These are phyloP conservation scores for Aeminium ludgeri DNA, from an alignment of 495 filamentous ascomycete genomes.

Conservation along the genomic window DNA sequence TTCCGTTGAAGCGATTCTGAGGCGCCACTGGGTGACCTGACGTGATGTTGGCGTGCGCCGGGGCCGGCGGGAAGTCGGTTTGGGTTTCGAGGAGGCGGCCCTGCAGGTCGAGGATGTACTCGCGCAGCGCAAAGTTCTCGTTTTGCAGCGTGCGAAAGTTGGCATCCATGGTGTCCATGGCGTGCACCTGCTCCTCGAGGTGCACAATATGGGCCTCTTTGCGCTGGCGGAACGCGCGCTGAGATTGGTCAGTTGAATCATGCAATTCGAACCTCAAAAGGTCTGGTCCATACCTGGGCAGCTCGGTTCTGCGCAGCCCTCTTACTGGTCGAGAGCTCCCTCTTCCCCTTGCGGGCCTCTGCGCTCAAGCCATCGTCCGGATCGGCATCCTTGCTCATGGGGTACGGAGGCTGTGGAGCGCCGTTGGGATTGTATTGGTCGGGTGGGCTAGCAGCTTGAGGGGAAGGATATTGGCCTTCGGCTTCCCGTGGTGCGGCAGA, in stretches of 20 bases:
- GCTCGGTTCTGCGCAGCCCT: slow-evolving; percentile 92
- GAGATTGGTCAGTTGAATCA: slow-evolving; percentile 13
- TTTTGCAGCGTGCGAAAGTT: slow-evolving; percentile 56
- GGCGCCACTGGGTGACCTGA: neutral
- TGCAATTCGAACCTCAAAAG: neutral
- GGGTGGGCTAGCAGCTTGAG: slow-evolving; percentile 17
- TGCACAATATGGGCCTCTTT: slow-evolving; percentile 98
- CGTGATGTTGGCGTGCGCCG: slow-evolving; percentile 42
- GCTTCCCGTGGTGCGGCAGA: neutral
- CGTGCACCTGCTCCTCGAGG: slow-evolving; percentile 77
- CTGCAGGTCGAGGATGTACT: slow-evolving; percentile 84
- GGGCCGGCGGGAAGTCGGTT: slow-evolving; percentile 70
- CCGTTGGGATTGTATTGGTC: slow-evolving; percentile 25
- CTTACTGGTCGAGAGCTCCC: slow-evolving; percentile 87
- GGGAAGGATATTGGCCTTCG: slow-evolving; percentile 10
- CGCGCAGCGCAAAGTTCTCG: slow-evolving; percentile 78
- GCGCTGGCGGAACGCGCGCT: slow-evolving; percentile 94
- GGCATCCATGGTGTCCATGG: slow-evolving; percentile 50
- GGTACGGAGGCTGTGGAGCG: slow-evolving; percentile 13
- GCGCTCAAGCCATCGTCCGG: slow-evolving; percentile 20
- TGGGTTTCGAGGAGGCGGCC: slow-evolving; percentile 70
- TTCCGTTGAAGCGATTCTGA: neutral
- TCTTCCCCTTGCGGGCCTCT: slow-evolving; percentile 39
- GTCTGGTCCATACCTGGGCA: slow-evolving; percentile 56
- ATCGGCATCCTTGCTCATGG: slow-evolving; percentile 21